Conservation (phyloP, 257 asterid species). For the Lavandula angustifolia region DNA sequence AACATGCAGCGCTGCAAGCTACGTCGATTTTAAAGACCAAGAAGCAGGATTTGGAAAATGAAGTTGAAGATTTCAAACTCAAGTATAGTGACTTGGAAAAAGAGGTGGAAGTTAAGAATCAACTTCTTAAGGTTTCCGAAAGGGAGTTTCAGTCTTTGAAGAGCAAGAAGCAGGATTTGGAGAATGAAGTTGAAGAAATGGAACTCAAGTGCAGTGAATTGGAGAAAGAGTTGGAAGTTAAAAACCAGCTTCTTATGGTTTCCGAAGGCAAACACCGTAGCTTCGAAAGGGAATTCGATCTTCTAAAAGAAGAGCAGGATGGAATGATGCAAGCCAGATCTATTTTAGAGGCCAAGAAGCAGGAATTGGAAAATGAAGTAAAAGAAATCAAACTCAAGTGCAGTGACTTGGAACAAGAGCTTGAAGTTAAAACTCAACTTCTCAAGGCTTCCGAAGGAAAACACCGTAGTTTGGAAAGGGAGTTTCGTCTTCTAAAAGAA, state of each 20-base stretch:
- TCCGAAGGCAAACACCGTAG: slow-evolving; percentile 56
- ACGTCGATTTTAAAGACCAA: neutral
- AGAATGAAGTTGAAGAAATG: slow-evolving; percentile 43
- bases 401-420: slow-evolving; percentile 51
- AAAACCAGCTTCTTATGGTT: slow-evolving; percentile 49
- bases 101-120: too few species aligned
- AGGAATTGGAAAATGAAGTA: slow-evolving; percentile 44
- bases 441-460: slow-evolving; percentile 58
- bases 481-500: slow-evolving; percentile 53
- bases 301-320: slow-evolving; percentile 68
- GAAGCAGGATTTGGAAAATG: slow-evolving; percentile 33
- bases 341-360: neutral
- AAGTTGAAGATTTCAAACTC: too few species aligned
- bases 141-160: slow-evolving; percentile 50
- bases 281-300: slow-evolving; percentile 65
- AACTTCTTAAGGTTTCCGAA: too few species aligned
- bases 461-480: slow-evolving; percentile 65
- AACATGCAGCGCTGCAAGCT: slow-evolving; percentile 45
- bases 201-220: slow-evolving; percentile 47
- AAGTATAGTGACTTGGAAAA: too few species aligned
- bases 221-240: slow-evolving; percentile 50
- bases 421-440: slow-evolving; percentile 44
- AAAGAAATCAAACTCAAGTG: slow-evolving; percentile 44
- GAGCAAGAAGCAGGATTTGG: too few species aligned
- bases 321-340: slow-evolving; percentile 34